Percentiles rank a stretch among this genome's conserved stretches.
phyloP scores from a whole-genome alignment of 2,329 filamentous ascomycete genomes.

The Claviceps arundinis region DNA sequence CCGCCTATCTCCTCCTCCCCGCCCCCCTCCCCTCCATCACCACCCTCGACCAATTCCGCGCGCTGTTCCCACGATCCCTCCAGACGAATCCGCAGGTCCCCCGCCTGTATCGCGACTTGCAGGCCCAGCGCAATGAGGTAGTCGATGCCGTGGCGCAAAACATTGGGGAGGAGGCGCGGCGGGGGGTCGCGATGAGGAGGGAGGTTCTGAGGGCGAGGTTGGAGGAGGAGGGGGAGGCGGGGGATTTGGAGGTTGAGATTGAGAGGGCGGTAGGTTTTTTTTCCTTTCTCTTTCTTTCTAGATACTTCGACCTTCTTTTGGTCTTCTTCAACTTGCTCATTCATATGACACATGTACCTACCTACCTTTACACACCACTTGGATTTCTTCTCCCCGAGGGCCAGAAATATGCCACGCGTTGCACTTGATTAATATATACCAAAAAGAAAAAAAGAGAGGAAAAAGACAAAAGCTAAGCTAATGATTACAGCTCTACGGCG shows the following conservation, averaged over 20 bases:
- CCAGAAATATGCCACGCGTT: too few species aligned
- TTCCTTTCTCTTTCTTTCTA: not conserved
- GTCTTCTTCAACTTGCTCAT: too few species aligned
- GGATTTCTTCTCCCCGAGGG: too few species aligned
- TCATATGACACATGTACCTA: too few species aligned
- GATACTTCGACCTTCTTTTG: not conserved
- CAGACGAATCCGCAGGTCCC: slow-evolving; percentile 55
- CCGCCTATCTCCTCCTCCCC: slow-evolving; percentile 65
- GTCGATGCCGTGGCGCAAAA: slow-evolving; percentile 54
- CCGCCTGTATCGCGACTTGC: slow-evolving; percentile 65
- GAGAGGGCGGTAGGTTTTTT: slow-evolving; percentile 36
- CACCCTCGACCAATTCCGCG: slow-evolving; percentile 60
- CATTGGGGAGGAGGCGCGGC: slow-evolving; percentile 51
- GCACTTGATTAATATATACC: too few species aligned
- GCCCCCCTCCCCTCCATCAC: slow-evolving; percentile 61
- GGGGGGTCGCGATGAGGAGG: slow-evolving; percentile 43
- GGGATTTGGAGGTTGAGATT: slow-evolving; percentile 51
- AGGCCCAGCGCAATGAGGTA: slow-evolving; percentile 55
- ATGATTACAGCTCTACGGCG: slow-evolving; percentile 42
- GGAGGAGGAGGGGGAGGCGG: slow-evolving; percentile 35
- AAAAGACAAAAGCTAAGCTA: too few species aligned
- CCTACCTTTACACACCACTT: too few species aligned
- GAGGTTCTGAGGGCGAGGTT: slow-evolving; percentile 41
- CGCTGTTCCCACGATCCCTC: slow-evolving; percentile 57
- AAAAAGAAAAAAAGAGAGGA: not conserved